Base-by-base conservation (phyloP, 2,329 filamentous ascomycete species). In the Hymenoscyphus occultus region DNA sequence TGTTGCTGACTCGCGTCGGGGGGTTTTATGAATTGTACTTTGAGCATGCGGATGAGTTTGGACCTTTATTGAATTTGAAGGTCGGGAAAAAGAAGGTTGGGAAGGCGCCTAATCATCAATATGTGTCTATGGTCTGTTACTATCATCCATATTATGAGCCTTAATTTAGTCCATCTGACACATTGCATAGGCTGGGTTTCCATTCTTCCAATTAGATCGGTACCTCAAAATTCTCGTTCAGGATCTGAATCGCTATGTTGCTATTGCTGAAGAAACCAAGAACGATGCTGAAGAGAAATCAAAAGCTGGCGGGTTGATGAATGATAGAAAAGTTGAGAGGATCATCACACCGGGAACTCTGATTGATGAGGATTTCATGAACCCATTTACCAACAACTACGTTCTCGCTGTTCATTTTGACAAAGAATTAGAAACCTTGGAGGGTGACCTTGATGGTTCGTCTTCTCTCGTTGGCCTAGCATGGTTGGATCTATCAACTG, bases 1-100 rank as follows among this genome's bases (percentile, higher is more conserved):
- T 99, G 48, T 78, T 99, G 7, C 80, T 99, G 66, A 99, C 95
- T 3, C 87, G 94, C 64, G 93, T 99, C 35, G 95, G 95, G 64
- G 90, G 93, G 66, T 99, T 99, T 78, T 99, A 98, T 78, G 95
- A 99, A 84, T 81, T 99, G 65, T 99, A 99, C 79, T 96, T 98
- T 77, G 90, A 96, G 72, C 93, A 99, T 76, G 95, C 96, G 12
- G 91, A 96, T 65, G 89, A 97, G 74, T 90, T 90, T 76, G 94
- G 90, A 1, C 91, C 93, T 0, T 81, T 96, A 56, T 82, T 99
- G 69, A 95, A 93, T 72, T 80, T 99, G 74, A 98, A 97, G 77
- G 87, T 96, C 63, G 88, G 90, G 2, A 85, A 85, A 63, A 95
- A 91, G 76, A 93, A 87, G 77, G 92, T 90, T 16, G 90, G 80